These are phyloP conservation scores for Hortaea sp. DNA, from an alignment of 2,329 filamentous ascomycete genomes.

Conservation along the genomic window DNA sequence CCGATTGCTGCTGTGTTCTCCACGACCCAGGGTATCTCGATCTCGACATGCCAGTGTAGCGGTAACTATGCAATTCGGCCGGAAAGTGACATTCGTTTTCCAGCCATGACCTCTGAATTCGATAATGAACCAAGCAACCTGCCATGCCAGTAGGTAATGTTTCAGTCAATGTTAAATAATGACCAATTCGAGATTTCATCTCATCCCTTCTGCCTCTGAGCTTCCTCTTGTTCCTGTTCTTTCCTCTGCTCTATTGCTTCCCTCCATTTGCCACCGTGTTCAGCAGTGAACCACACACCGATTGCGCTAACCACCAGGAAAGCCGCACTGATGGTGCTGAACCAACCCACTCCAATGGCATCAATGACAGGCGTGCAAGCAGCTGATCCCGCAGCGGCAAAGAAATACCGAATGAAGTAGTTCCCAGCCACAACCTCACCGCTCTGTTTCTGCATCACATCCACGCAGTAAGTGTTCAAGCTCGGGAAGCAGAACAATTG, in stretches of 20 bases:
- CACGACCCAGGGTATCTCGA: too few species aligned
- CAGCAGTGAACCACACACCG: conserved; percentile 13
- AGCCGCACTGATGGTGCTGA: conserved; percentile 56
- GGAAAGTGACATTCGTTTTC: too few species aligned
- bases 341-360: conserved; percentile 69
- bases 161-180: too few species aligned
- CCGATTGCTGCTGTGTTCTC: too few species aligned
- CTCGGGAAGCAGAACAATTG: conserved; percentile 68
- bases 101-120: too few species aligned
- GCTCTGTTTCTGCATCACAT: conserved; percentile 63
- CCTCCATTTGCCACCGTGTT: conserved; percentile 8
- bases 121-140: too few species aligned
- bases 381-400: conserved; percentile 61
- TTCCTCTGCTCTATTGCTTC: conserved; percentile 3
- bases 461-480: conserved; percentile 70
- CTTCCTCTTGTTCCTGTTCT: background rate
- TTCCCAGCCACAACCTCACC: conserved; percentile 67
- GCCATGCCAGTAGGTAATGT: too few species aligned
- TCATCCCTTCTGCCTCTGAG: background rate
- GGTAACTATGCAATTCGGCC: too few species aligned
- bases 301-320: conserved; percentile 42
- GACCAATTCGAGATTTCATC: background rate
- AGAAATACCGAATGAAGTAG: conserved; percentile 67
- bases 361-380: conserved; percentile 66
- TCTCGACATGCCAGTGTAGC: too few species aligned